A percentile compares a stretch with the other conserved stretches of the same genome.
These are phyloP conservation scores for Pseudogymnoascus sp. DNA, from an alignment of 2,329 filamentous ascomycete species.

Conservation along the genomic window DNA sequence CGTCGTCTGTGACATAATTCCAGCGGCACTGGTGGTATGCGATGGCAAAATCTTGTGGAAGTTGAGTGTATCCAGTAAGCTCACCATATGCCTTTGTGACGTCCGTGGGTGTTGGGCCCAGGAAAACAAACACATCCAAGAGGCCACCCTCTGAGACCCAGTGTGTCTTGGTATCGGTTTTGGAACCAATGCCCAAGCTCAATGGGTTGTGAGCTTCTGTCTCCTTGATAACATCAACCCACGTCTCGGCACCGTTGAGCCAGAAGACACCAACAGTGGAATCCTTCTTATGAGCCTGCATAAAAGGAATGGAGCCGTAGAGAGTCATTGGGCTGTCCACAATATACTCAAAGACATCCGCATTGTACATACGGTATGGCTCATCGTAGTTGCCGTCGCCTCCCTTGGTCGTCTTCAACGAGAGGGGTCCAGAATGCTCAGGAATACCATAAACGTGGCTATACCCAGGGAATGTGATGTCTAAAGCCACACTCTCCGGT, in stretches of 20 bases:
- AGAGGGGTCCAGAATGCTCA: constrained; percentile 81
- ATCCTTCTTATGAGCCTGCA: constrained; percentile 91
- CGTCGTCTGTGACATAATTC: constrained; percentile 97
- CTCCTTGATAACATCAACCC: constrained; percentile 86
- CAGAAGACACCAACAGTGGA: constrained; percentile 95
- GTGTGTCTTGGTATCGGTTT: constrained; percentile 77
- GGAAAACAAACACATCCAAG: constrained; percentile 87
- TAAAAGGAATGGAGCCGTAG: constrained; percentile 93
- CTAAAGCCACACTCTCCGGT: constrained; percentile 82
- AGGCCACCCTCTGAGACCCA: constrained; percentile 93
- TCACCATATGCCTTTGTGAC: constrained; percentile 76
- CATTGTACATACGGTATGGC: constrained; percentile 91
- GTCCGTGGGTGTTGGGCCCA: constrained; percentile 78
- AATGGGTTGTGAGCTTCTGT: constrained; percentile 67
- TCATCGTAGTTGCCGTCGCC: constrained; percentile 77
- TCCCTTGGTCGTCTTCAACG: constrained; percentile 82
- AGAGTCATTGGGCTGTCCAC: constrained; percentile 97
- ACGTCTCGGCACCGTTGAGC: constrained; percentile 95
- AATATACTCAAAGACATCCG: constrained; percentile 96
- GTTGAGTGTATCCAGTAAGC: constrained; percentile 80
- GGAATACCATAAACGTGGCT: constrained; percentile 90
- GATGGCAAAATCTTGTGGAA: constrained; percentile 87
- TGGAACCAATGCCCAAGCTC: constrained; percentile 58
- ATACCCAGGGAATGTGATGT: constrained; percentile 88
- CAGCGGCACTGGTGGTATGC: constrained; percentile 96